These are phyloP conservation scores for Coprinopsis sp. DNA, from an alignment of 768 basidiomycete genomes.

Conservation along the genomic window DNA sequence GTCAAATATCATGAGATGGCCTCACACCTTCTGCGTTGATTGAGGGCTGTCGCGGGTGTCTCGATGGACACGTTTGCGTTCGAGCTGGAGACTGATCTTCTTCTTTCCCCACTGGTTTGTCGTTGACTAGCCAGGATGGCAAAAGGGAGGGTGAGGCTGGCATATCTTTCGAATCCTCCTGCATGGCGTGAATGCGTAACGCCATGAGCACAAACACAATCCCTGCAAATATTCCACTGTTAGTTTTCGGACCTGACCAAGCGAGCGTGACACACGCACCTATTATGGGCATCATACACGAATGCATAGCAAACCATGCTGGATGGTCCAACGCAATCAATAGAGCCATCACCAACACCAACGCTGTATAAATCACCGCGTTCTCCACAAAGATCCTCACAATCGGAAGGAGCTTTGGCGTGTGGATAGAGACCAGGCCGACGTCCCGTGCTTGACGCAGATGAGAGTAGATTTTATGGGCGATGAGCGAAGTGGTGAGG, in stretches of 20 bases:
- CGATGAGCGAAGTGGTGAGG: slow-evolving; percentile 25
- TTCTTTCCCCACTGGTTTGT: too few species aligned
- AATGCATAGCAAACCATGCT: slow-evolving; percentile 23
- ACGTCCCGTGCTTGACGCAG: slow-evolving; percentile 16
- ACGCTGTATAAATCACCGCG: slow-evolving; percentile 27
- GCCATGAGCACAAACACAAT: slow-evolving; percentile 30
- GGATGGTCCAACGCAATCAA: slow-evolving; percentile 20
- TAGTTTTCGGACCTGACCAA: not conserved
- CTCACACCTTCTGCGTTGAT: too few species aligned
- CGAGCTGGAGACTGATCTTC: too few species aligned
- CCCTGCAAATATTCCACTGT: slow-evolving; percentile 12
- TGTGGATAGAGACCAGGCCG: slow-evolving; percentile 13
- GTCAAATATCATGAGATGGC: too few species aligned
- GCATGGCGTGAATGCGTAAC: slow-evolving; percentile 23
- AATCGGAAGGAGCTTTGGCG: slow-evolving; percentile 16
- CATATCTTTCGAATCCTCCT: not conserved
- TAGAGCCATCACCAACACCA: slow-evolving; percentile 24
- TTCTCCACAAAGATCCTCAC: slow-evolving; percentile 28
- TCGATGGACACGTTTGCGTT: too few species aligned
- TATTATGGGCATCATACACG: slow-evolving; percentile 24
- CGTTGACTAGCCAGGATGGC: slow-evolving; percentile 1
- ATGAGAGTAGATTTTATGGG: slow-evolving; percentile 22
- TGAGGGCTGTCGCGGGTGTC: too few species aligned
- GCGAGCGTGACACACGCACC: slow-evolving; percentile 15
- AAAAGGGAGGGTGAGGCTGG: slow-evolving; percentile 4